Conservation (phyloP, 1,284 basidiomycete genomes). For the Sporisorium reilianum region DNA sequence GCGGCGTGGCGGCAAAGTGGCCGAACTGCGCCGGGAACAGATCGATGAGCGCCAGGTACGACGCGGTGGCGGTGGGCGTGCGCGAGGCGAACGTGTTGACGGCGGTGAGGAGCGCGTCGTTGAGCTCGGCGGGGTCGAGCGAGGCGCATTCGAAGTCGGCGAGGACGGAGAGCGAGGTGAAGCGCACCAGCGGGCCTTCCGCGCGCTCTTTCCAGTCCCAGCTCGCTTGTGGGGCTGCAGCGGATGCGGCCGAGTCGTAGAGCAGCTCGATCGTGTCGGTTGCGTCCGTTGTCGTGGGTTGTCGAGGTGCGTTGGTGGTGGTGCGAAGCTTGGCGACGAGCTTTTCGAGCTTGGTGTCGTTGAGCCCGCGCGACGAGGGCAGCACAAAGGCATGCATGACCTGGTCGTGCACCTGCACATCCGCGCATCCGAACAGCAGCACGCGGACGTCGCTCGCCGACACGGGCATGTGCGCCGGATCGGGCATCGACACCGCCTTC, state of each 20-base stretch:
- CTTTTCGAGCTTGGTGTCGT: slow-evolving; percentile 57
- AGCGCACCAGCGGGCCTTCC: slow-evolving; percentile 57
- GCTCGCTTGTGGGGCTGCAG: not conserved
- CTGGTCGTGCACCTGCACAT: slow-evolving; percentile 30
- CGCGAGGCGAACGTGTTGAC: slow-evolving; percentile 34
- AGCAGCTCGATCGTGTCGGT: slow-evolving; percentile 21
- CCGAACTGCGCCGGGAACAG: slow-evolving; percentile 50
- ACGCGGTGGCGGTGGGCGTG: not conserved
- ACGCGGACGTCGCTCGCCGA: slow-evolving; percentile 42
- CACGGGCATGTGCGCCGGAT: slow-evolving; percentile 17
- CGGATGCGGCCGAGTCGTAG: slow-evolving; percentile 25
- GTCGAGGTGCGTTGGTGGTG: not conserved
- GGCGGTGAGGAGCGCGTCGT: slow-evolving; percentile 39
- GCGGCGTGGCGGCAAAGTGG: slow-evolving; percentile 1
- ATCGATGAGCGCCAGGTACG: slow-evolving; percentile 24
- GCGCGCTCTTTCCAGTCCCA: slow-evolving; percentile 64
- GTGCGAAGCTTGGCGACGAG: slow-evolving; percentile 19
- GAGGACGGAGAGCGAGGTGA: slow-evolving; percentile 37
- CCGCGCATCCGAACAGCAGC: slow-evolving; percentile 38
- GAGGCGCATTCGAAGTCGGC: slow-evolving; percentile 51
- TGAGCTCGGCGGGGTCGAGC: slow-evolving; percentile 51
- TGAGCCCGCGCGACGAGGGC: slow-evolving; percentile 38
- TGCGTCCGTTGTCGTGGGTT: not conserved
- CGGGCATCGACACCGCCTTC: slow-evolving; percentile 58
- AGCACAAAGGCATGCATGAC: slow-evolving; percentile 56